These are phyloP conservation scores for Diaporthe capsici DNA, from an alignment of 2,329 filamentous ascomycete species.

Conservation along the genomic window DNA sequence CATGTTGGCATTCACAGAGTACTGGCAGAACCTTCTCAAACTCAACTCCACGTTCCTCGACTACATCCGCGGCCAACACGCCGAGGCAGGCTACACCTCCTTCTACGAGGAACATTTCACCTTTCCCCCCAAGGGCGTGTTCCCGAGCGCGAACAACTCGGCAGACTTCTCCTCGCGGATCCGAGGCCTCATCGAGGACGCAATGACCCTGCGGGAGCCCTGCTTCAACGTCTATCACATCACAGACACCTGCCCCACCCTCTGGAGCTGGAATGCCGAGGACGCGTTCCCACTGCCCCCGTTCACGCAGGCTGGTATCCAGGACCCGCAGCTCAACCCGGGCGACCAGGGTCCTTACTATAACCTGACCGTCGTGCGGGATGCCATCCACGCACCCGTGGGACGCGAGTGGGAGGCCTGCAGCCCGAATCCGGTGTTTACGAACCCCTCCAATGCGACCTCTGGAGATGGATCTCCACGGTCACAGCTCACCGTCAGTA, in stretches of 20 bases:
- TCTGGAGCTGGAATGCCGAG: slow-evolving; percentile 58
- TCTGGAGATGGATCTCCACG: slow-evolving; percentile 17
- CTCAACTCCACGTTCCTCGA: slow-evolving; percentile 51
- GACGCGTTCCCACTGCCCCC: slow-evolving; percentile 25
- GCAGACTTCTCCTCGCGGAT: slow-evolving; percentile 29
- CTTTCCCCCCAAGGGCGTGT: slow-evolving; percentile 27
- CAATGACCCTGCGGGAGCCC: slow-evolving; percentile 67
- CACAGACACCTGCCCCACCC: slow-evolving; percentile 74
- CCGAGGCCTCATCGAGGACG: slow-evolving; percentile 46
- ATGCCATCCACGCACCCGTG: slow-evolving; percentile 27
- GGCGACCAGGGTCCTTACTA: slow-evolving; percentile 27
- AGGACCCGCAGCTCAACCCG: slow-evolving; percentile 21
- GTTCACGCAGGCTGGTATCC: slow-evolving; percentile 26
- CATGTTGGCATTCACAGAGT: slow-evolving; percentile 16
- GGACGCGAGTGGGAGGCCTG: slow-evolving; percentile 25
- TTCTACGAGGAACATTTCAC: slow-evolving; percentile 59
- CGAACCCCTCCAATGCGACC: slow-evolving; percentile 7
- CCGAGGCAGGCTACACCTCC: slow-evolving; percentile 67
- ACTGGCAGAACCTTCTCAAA: slow-evolving; percentile 19
- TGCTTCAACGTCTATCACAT: slow-evolving; percentile 81
- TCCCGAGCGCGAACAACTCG: slow-evolving; percentile 26
- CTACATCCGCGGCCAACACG: slow-evolving; percentile 63
- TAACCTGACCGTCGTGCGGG: slow-evolving; percentile 34
- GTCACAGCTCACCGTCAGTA: slow-evolving; percentile 17
- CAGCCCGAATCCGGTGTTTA: slow-evolving; percentile 17